A percentile compares a stretch with the other conserved stretches of the same genome.
These are phyloP conservation scores for Aspergillus proliferans DNA, from an alignment of 2,329 filamentous ascomycete species.

Conservation along the genomic window DNA sequence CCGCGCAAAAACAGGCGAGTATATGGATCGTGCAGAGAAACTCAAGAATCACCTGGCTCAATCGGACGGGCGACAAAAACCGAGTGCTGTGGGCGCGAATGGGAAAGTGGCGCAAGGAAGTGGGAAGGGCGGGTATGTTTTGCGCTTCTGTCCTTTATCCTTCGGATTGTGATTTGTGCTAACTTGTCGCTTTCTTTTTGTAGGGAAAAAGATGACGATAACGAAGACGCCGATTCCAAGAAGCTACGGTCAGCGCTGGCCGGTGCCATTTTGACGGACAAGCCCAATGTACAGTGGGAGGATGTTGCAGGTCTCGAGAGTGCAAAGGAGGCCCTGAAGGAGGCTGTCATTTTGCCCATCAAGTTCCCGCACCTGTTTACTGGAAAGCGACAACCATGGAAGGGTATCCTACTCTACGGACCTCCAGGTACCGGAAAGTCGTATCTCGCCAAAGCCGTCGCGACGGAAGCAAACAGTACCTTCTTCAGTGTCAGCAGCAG, in stretches of 20 bases:
- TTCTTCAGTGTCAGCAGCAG: constrained; percentile 98
- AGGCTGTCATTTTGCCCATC: constrained; percentile 94
- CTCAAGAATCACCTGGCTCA: constrained; percentile 84
- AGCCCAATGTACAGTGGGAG: constrained; percentile 96
- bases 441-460: constrained; percentile 94
- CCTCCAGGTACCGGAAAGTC: constrained; percentile 96
- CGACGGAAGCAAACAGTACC: constrained; percentile 96
- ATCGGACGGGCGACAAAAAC: constrained; percentile 46
- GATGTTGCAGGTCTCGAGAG: constrained; percentile 91
- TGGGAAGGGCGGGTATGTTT: constrained; percentile 50
- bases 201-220: constrained; percentile 55
- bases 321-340: constrained; percentile 94
- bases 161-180: constrained; percentile 1
- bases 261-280: constrained; percentile 88
- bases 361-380: constrained; percentile 97
- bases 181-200: constrained; percentile 3
- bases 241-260: constrained; percentile 87
- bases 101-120: constrained; percentile 46
- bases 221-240: constrained; percentile 84
- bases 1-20: constrained; percentile 86
- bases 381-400: constrained; percentile 96
- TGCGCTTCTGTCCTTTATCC: neutral
- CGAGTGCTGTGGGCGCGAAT: constrained; percentile 47
- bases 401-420: constrained; percentile 91
- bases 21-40: constrained; percentile 98